These are phyloP conservation scores for Suillus americanus DNA, from an alignment of 768 basidiomycete genomes.

Conservation along the genomic window DNA sequence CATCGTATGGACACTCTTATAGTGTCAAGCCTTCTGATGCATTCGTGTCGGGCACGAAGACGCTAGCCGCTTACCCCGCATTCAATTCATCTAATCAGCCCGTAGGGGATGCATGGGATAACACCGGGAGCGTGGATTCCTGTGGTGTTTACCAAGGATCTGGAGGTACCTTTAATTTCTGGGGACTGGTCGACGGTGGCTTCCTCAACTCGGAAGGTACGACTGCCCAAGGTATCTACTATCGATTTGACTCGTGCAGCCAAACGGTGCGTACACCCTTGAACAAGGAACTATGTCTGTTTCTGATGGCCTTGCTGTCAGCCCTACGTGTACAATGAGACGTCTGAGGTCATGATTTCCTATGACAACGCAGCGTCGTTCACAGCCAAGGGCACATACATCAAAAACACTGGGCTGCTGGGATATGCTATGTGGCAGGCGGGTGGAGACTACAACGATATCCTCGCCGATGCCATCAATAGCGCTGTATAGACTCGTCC, in stretches of 20 bases:
- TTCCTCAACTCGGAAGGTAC: conserved; percentile 48
- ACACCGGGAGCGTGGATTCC: conserved; percentile 44
- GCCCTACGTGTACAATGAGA: conserved; percentile 68
- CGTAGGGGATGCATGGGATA: conserved; percentile 56
- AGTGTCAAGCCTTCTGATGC: conserved; percentile 25
- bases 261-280: conserved; percentile 56
- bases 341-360: conserved; percentile 55
- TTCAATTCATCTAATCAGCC: conserved; percentile 48
- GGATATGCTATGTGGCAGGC: conserved; percentile 72
- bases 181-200: conserved; percentile 57
- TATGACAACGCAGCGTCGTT: conserved; percentile 67
- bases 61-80: conserved; percentile 47
- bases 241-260: conserved; percentile 64
- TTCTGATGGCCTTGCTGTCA: conserved; percentile 26
- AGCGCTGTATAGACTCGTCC: conserved; percentile 9
- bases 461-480: conserved; percentile 55
- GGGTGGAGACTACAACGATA: conserved; percentile 57
- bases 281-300: background rate
- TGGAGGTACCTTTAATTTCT: conserved; percentile 60
- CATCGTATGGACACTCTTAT: conserved; percentile 83
- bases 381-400: conserved; percentile 55
- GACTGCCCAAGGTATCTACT: conserved; percentile 52
- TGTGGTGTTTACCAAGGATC: conserved; percentile 50
- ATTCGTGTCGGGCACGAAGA: conserved; percentile 18
- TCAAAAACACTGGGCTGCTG: conserved; percentile 45